Evolutionary conservation across 192 early-diverging fungal species (phyloP).

Genomic region (Helicostylum pulchrum): DNA sequence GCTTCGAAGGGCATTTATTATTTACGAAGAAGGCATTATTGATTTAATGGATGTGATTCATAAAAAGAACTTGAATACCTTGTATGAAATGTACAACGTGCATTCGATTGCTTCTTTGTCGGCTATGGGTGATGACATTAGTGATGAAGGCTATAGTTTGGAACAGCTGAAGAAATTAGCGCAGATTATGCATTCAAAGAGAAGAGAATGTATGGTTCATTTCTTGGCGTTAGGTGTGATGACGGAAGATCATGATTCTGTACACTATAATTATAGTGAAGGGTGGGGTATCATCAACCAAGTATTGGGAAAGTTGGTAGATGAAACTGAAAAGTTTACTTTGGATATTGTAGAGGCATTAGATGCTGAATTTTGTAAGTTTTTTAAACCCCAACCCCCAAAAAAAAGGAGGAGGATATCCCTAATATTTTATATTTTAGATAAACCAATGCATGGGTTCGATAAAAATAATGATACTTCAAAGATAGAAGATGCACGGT

Average conservation of each 20-base stretch:
- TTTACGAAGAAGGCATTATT: slow-evolving; percentile 46
- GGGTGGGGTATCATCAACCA: slow-evolving; percentile 18
- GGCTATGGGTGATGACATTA: background rate
- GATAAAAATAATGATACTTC: slow-evolving; percentile 5
- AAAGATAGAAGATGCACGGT: slow-evolving; percentile 28
- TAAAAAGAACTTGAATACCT: slow-evolving; percentile 34
- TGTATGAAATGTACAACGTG: slow-evolving; percentile 54
- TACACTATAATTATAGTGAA: slow-evolving; percentile 15
- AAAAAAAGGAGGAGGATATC: no score
- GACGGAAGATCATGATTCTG: slow-evolving; percentile 28
- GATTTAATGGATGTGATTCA: slow-evolving; percentile 44
- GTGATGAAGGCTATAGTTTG: slow-evolving; percentile 32
- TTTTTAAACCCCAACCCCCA: no score
- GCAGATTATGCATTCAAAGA: slow-evolving; percentile 38
- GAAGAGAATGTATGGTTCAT: slow-evolving; percentile 56
- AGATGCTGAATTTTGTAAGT: slow-evolving; percentile 48
- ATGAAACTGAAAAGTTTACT: slow-evolving; percentile 32
- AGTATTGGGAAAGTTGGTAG: slow-evolving; percentile 7
- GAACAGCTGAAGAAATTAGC: slow-evolving; percentile 46
- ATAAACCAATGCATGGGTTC: slow-evolving; percentile 4
- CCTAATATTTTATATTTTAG: background rate
- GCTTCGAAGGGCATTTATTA: slow-evolving; percentile 41
- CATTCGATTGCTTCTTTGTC: slow-evolving; percentile 22
- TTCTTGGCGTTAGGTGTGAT: slow-evolving; percentile 39
- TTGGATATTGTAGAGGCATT: slow-evolving; percentile 39